Percentiles rank a stretch among this genome's conserved stretches.
Evolutionary conservation across 345 rosid genomes (phyloP).

Genomic region (Mercurialis annua): DNA sequence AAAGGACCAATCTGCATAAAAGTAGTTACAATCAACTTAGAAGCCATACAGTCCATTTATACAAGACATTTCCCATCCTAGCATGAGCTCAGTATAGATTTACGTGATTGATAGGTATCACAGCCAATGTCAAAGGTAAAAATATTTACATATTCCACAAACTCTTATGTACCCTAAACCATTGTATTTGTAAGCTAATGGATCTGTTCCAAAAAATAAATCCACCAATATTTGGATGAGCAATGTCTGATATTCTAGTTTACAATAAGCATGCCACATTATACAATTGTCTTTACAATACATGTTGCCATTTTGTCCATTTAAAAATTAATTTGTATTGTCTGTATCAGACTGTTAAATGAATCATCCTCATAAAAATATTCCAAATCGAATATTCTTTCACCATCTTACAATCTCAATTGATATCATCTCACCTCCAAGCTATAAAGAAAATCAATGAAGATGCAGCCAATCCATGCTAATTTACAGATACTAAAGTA

Average conservation of each 20-base stretch:
- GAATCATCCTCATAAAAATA: not conserved
- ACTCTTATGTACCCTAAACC: not conserved
- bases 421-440: not conserved
- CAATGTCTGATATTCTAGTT: not conserved
- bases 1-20: constrained; percentile 72
- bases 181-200: not conserved
- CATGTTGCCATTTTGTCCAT: not conserved
- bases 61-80: not conserved
- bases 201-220: not conserved
- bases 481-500: not conserved
- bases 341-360: not conserved
- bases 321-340: not conserved
- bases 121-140: not conserved
- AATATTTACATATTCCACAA: not conserved
- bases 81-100: not conserved
- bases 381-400: not conserved
- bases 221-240: not conserved
- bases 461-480: not conserved
- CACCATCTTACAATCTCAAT: not conserved
- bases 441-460: not conserved
- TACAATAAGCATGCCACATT: not conserved
- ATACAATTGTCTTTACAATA: not conserved
- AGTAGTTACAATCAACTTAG: not conserved
- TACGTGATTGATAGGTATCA: not conserved
- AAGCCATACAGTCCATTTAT: constrained; percentile 9